Conservation (phyloP, 2,329 filamentous ascomycete species). For the Calonectria leucothoes region DNA sequence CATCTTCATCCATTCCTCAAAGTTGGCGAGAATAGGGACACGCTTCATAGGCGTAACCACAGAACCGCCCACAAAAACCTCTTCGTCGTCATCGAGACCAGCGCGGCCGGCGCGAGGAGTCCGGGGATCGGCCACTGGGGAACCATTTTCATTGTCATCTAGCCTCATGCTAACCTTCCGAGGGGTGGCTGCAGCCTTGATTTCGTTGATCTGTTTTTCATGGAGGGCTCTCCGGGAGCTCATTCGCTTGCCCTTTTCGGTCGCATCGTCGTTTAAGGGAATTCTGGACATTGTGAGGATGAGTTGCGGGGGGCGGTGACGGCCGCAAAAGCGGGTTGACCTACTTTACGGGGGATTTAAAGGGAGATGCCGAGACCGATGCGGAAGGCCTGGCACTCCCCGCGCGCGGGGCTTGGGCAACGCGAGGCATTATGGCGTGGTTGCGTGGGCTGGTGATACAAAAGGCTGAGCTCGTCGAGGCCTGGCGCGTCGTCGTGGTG, state of each 20-base stretch:
- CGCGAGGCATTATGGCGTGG: constrained; percentile 64
- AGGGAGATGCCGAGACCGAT: constrained; percentile 62
- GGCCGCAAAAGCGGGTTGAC: neutral
- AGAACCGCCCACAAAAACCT: constrained; percentile 75
- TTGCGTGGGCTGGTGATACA: constrained; percentile 29
- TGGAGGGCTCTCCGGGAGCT: constrained; percentile 90
- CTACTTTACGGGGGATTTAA: constrained; percentile 69
- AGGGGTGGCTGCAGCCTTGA: constrained; percentile 78
- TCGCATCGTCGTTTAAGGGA: constrained; percentile 93
- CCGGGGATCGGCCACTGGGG: constrained; percentile 65
- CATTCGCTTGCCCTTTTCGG: constrained; percentile 89
- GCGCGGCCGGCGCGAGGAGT: constrained; percentile 59
- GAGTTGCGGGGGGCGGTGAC: constrained; percentile 17
- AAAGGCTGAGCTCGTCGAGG: constrained; percentile 33
- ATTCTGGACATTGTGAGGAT: constrained; percentile 68
- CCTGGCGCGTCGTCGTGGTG: constrained; percentile 44
- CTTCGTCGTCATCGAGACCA: constrained; percentile 62
- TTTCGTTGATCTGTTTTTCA: constrained; percentile 91
- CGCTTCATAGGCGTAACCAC: constrained; percentile 96
- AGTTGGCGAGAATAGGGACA: constrained; percentile 95
- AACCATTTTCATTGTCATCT: constrained; percentile 68
- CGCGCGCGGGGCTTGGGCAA: constrained; percentile 65
- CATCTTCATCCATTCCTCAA: constrained; percentile 99
- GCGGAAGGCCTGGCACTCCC: constrained; percentile 61
- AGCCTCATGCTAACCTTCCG: constrained; percentile 72